Evolutionary conservation across 2,329 filamentous ascomycete genomes (phyloP), one percentile per base, ranked within the genome.

Genomic region (Pseudohalonectria lignicola): DNA sequence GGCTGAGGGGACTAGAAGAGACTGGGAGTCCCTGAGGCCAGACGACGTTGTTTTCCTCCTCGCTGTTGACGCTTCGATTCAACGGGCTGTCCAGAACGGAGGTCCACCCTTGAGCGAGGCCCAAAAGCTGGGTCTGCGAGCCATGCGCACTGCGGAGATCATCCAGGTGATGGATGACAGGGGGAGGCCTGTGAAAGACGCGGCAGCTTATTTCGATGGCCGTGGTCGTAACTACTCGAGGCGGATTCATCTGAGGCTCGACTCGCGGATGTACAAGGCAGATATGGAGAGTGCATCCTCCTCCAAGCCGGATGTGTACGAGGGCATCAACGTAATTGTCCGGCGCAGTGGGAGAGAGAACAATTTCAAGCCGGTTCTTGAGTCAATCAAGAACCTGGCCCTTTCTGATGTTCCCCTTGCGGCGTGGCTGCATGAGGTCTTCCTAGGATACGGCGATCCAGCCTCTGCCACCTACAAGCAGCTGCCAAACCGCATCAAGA

Each of bases 401-500:
- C 67, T 94, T 25, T 87, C 87, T 1, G 85, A 94, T 49, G 79
- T 90, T 16, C 83, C 85, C 6, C 69, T 96, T 39, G 87, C 92
- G 12, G 75, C 80, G 2, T 98, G 92, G 92, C 69, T 98, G 31
- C 86, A 94, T 51, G 92, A 96, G 48, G 90, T 96, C 9, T 98
- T 96, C 57, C 66, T 98, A n/a, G 92, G 92, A 3, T 96, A 94
- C 56, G 92, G 92, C 34, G 88, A 98, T 57, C 90, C 92, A 41
- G 75, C 86, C 21, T 81, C 84, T 41, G 92, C 92, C 25, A 83
- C 78, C 17, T 94, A 94, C 62, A 86, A 84, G 45, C 80, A 86
- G 36, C 63, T 98, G 13, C 64, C 83, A 2, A 92, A 86, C 55
- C 74, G 79, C 41, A 68, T 94, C 45, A 77, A 78, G 50, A 84